Conservation (phyloP, 106 monocot genomes). For the Narthecium ossifragum region DNA sequence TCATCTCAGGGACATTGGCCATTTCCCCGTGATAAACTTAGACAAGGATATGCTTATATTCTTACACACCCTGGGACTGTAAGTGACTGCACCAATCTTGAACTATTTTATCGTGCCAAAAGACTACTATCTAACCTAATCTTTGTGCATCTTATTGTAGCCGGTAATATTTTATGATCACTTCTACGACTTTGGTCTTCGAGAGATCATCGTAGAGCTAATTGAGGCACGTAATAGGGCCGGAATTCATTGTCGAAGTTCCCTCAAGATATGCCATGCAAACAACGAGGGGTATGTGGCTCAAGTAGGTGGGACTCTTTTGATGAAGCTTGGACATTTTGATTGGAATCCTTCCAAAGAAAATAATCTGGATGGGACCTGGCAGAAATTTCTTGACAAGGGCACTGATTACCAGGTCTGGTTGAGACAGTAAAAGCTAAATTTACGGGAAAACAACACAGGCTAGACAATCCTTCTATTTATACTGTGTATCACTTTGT, state of each 20-base stretch:
- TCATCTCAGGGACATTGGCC: constrained; percentile 34
- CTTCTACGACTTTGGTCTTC: constrained; percentile 37
- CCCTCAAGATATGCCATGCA: constrained; percentile 23
- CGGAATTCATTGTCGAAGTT: constrained; percentile 25
- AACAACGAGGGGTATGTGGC: constrained; percentile 32
- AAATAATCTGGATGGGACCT: constrained; percentile 29
- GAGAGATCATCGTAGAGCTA: constrained; percentile 28
- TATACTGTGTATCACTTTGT: too few species aligned
- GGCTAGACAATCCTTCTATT: too few species aligned
- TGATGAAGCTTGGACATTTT: constrained; percentile 27
- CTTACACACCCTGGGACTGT: constrained; percentile 30
- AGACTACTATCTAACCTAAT: neutral
- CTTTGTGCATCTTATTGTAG: constrained; percentile 8
- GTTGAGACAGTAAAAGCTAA: constrained; percentile 20
- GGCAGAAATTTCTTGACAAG: constrained; percentile 31
- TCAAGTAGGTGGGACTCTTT: constrained; percentile 14
- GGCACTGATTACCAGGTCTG: constrained; percentile 31
- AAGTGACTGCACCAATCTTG: neutral
- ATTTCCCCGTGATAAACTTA: constrained; percentile 31
- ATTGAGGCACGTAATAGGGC: constrained; percentile 25
- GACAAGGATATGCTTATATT: constrained; percentile 37
- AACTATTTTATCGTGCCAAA: neutral
- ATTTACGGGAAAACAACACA: too few species aligned
- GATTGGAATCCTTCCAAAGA: constrained; percentile 38
- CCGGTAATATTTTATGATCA: constrained; percentile 34